Evolutionary conservation across 2,329 filamentous ascomycete species (phyloP), one percentile per base, ranked within the genome.

Genomic region (Beauveria varroae): DNA sequence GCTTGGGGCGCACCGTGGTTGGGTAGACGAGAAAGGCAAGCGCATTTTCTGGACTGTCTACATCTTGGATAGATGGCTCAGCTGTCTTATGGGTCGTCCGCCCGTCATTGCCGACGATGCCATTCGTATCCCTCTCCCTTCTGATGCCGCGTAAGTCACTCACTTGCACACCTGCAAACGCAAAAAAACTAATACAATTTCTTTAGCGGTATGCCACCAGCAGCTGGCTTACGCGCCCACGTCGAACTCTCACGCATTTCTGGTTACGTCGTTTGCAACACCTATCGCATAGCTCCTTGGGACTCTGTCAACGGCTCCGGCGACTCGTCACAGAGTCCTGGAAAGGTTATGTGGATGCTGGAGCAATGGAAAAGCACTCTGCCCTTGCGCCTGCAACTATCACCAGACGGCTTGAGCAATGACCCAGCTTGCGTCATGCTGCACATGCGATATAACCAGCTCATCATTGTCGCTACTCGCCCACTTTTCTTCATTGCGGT

Each of bases 1-100:
- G 70, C 75, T 78, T 40, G 80, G 80, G n/a, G 72, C 78, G 1
- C 77, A 81, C 63, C 69, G 74, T 16, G 78, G 77, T 3, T 74
- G 72, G 65, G 69, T 73, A 3, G 73, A 79, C 47, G 79, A 81
- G 65, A 67, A 68, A 24, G 75, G 74, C 1, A 80, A 78, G 64
- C 70, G 80, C 41, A 71, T 78, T 6, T 81, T 82, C 60, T 82
- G 80, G 80, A 82, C 79, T 0, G 71, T 81, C 2, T 82, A 80
- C 61, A 73, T 79, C n/a, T 67, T 82, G 16, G 79, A 82, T 64
- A 73, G 79, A 51, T 81, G 71, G 69, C 64, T 81, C 47, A 77
- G 79, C 63, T 80, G 77, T 60, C 69, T 81, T 5, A 78, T 80
- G 72, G 80, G 80, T 5, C 74, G 80, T 16, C 78, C 79, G 1